A percentile compares a stretch with the other conserved stretches of the same genome.
Evolutionary conservation across 2,329 filamentous ascomycete genomes (phyloP).

Genomic region (Emmonsiellopsis sp.): DNA sequence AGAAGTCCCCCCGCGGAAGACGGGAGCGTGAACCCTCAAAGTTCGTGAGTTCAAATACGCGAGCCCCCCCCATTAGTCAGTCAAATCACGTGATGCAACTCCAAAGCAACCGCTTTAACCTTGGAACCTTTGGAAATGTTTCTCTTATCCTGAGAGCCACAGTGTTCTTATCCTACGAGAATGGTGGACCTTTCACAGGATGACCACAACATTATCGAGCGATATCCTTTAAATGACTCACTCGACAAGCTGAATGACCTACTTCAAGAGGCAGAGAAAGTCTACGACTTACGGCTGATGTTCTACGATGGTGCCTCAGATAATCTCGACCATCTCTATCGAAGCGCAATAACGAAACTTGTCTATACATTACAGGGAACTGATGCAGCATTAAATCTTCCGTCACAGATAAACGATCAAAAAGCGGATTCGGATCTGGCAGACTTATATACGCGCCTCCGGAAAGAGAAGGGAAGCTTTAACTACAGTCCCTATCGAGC

Average conservation of each 20-base stretch:
- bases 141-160: too few species aligned
- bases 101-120: too few species aligned
- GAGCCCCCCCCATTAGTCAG: too few species aligned
- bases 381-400: not conserved
- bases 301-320: not conserved
- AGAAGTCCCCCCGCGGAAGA: not conserved
- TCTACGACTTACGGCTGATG: not conserved
- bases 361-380: not conserved
- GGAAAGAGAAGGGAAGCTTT: not conserved
- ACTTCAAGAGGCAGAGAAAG: slow-evolving; percentile 6
- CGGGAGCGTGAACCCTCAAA: not conserved
- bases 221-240: slow-evolving; percentile 6
- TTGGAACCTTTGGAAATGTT: too few species aligned
- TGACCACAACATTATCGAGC: slow-evolving; percentile 3
- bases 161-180: too few species aligned
- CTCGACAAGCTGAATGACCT: not conserved
- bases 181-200: slow-evolving; percentile 6
- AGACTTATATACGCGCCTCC: not conserved
- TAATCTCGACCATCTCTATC: slow-evolving; percentile 1
- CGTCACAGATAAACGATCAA: not conserved
- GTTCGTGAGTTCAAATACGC: too few species aligned
- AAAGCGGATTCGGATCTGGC: not conserved
- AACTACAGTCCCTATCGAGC: slow-evolving; percentile 1
- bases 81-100: too few species aligned
- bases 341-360: not conserved